These are phyloP conservation scores for Dacryopinax spathularia DNA, from an alignment of 768 basidiomycete genomes.

Conservation along the genomic window DNA sequence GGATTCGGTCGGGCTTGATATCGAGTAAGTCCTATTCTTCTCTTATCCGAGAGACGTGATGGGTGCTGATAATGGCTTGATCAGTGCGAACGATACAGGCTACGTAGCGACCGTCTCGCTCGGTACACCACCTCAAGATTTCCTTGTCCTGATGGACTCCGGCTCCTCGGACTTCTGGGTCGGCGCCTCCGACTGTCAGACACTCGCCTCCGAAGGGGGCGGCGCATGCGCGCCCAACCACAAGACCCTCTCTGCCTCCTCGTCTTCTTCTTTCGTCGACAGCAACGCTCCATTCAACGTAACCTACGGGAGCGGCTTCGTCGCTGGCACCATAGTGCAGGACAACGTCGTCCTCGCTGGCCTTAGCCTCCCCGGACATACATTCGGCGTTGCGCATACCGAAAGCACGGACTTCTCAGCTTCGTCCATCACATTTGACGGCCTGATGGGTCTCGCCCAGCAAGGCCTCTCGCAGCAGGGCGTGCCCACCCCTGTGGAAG, in stretches of 20 bases:
- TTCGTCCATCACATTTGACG: constrained; percentile 38
- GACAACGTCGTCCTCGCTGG: constrained; percentile 56
- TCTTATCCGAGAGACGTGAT: not conserved
- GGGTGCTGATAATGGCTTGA: not conserved
- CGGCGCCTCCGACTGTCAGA: constrained; percentile 36
- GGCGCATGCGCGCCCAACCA: constrained; percentile 38
- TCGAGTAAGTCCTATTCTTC: constrained; percentile 37
- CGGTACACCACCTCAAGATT: constrained; percentile 48
- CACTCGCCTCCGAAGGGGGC: constrained; percentile 18
- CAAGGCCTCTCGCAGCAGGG: constrained; percentile 52
- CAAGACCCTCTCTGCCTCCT: constrained; percentile 45
- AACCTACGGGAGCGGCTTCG: constrained; percentile 54
- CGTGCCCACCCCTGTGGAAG: constrained; percentile 54
- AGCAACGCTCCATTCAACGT: constrained; percentile 39
- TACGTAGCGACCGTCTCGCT: constrained; percentile 41
- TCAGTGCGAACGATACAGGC: constrained; percentile 38
- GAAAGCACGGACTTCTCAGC: constrained; percentile 52
- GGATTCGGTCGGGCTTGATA: constrained; percentile 52
- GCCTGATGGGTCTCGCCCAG: constrained; percentile 64
- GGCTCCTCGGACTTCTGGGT: constrained; percentile 61
- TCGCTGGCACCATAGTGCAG: constrained; percentile 46
- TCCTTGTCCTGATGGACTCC: constrained; percentile 51
- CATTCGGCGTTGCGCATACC: constrained; percentile 48
- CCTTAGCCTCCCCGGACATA: constrained; percentile 40
- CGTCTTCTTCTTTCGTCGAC: constrained; percentile 49